phyloP scores from a whole-genome alignment of 805 yeast species.

The Pichia ethanolica region DNA sequence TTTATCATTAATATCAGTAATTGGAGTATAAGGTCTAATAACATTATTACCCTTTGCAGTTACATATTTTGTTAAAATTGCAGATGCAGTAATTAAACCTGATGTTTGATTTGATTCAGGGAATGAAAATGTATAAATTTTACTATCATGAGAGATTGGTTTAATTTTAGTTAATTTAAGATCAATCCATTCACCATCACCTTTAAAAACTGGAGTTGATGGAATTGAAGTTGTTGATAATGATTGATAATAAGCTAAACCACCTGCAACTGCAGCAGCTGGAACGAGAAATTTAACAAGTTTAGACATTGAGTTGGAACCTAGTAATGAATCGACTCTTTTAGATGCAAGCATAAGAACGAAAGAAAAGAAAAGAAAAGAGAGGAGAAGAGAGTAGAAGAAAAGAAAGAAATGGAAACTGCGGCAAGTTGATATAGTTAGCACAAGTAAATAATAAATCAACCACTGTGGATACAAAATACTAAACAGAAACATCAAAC shows the following conservation, averaged over 20 bases:
- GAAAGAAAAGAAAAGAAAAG: not conserved
- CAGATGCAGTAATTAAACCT: conserved; percentile 76
- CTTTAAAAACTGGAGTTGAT: conserved; percentile 41
- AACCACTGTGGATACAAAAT: too few species aligned
- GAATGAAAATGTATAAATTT: conserved; percentile 62
- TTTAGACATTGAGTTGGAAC: conserved; percentile 3
- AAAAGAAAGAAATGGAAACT: not conserved
- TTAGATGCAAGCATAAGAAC: not conserved
- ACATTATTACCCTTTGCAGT: conserved; percentile 82
- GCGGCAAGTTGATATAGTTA: too few species aligned
- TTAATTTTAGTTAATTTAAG: conserved; percentile 44
- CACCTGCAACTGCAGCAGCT: conserved; percentile 36
- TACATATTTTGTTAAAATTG: conserved; percentile 71
- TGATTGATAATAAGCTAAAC: conserved; percentile 29
- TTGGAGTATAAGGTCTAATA: conserved; percentile 86
- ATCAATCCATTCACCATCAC: conserved; percentile 66
- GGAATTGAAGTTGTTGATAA: conserved; percentile 19
- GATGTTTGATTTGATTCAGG: conserved; percentile 58
- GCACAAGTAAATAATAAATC: too few species aligned
- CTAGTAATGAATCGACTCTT: not conserved
- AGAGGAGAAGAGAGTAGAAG: not conserved
- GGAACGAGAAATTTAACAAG: conserved; percentile 17
- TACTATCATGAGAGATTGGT: conserved; percentile 55
- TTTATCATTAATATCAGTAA: conserved; percentile 55
- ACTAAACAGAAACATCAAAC: too few species aligned